These are phyloP conservation scores for Gentiana straminea DNA, from an alignment of 257 asterid species.

Conservation along the genomic window DNA sequence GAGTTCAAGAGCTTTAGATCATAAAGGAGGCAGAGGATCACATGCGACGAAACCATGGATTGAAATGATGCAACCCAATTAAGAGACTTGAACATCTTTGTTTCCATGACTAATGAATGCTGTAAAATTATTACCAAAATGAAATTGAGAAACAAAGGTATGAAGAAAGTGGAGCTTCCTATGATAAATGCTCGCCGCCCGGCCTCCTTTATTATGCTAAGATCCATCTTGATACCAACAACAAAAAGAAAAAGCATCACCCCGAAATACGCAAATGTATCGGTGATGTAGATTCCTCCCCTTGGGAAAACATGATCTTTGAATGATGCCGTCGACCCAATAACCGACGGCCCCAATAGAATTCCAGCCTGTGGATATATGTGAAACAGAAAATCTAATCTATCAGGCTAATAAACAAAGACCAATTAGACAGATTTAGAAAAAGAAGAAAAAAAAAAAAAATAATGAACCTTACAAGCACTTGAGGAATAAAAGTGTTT, in stretches of 20 bases:
- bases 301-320: slow-evolving; percentile 12
- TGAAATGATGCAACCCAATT: slow-evolving; percentile 29
- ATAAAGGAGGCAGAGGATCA: slow-evolving; percentile 22
- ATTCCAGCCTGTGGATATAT: slow-evolving; percentile 24
- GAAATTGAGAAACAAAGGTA: slow-evolving; percentile 19
- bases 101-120: slow-evolving; percentile 15
- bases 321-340: slow-evolving; percentile 13
- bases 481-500: slow-evolving; percentile 10
- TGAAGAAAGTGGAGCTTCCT: slow-evolving; percentile 20
- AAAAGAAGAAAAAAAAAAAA: background rate
- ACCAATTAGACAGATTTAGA: background rate
- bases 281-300: slow-evolving; percentile 20
- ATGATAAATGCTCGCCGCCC: slow-evolving; percentile 24
- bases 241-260: slow-evolving; percentile 29
- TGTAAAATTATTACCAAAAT: slow-evolving; percentile 7
- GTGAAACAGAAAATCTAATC: too few relatives aligned
- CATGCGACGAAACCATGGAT: slow-evolving; percentile 26
- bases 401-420: background rate
- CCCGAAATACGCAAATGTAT: slow-evolving; percentile 28
- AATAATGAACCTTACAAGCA: slow-evolving; percentile 5
- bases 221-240: slow-evolving; percentile 33
- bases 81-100: slow-evolving; percentile 19
- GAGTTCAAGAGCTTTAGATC: slow-evolving; percentile 32
- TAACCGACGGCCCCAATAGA: slow-evolving; percentile 23
- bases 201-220: slow-evolving; percentile 14